Percentiles rank a stretch among this genome's conserved stretches.
Evolutionary conservation across 83 land plant genomes (phyloP).

Genomic region (Picea engelmannii): DNA sequence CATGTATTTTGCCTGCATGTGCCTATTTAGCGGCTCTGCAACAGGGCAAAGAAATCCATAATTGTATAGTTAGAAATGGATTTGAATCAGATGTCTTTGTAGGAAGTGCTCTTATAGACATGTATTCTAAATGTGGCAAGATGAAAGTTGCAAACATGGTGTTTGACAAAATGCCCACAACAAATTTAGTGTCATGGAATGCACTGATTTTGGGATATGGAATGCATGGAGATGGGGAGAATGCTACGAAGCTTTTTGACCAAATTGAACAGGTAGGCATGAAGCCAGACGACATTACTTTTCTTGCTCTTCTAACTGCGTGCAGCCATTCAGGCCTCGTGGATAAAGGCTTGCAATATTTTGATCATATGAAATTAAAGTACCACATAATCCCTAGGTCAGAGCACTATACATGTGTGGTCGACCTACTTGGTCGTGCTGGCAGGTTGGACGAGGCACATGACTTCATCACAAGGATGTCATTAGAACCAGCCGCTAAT

Average conservation of each 20-base stretch:
- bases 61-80: conserved; percentile 3
- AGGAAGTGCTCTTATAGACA: conserved; percentile 7
- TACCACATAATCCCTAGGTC: conserved; percentile 12
- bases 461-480: conserved; percentile 26
- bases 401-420: conserved; percentile 43
- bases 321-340: conserved; percentile 4
- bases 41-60: conserved; percentile 10
- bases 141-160: background rate
- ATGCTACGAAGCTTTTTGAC: conserved; percentile 1
- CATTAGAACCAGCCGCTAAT: conserved; percentile 20
- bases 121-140: conserved; percentile 12
- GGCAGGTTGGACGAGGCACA: conserved; percentile 42
- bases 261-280: background rate
- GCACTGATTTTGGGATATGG: conserved; percentile 17
- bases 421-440: conserved; percentile 49
- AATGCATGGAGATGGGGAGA: conserved; percentile 1
- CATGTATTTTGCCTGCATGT: conserved; percentile 18
- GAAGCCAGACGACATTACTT: background rate
- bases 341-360: conserved; percentile 14
- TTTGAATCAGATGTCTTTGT: background rate
- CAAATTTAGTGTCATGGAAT: conserved; percentile 14
- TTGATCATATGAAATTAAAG: conserved; percentile 30
- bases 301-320: background rate
- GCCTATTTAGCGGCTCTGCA: background rate
- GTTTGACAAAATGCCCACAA: conserved; percentile 9